Evolutionary conservation across 345 rosid species (phyloP), one percentile per base, ranked within the genome.

Genomic region (Raphanus raphanistrum): DNA sequence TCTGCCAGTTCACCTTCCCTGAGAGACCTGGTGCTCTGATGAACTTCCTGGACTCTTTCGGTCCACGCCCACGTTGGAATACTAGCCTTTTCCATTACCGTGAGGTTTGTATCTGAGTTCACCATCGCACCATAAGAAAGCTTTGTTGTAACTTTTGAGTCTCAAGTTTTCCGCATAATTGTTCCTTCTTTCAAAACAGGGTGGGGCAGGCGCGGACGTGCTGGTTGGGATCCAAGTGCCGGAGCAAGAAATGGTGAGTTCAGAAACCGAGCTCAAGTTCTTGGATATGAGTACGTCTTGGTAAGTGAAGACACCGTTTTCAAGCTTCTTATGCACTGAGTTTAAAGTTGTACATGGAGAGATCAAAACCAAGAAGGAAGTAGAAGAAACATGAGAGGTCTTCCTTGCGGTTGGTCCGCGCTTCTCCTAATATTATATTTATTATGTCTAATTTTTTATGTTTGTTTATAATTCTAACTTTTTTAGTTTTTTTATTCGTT

Each of bases 1-100:
- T 95, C 60, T 95, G 94, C 71, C 90, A 73, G 8, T 92, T 92
- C 79, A 77, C 86, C 27, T 95, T 95, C 81, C 98, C 99, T 0
- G 98, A 95, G 85, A 90, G 97, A 79, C 98, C 97, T 27, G 97
- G 98, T 68, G 86, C 99, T 68, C 82, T 95, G 71, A 85, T 92
- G 94, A 92, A 91, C 89, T 95, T 92, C 84, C 86, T 95, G 84
- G 88, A 92, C 67, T 60, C 92, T 12, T 90, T 92, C 79, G 91
- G 98, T 87, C 21, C 21, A 21, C 21, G 21, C 1, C 97, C 99
- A 2, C 85, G 88, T 13, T 92, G 99, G 98, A 88, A 95, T 85
- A 92, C 92, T 50, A 92, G 88, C 68, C 86, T 92, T 85, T 92
- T 95, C 96, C 35, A 4, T 82, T 95, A 92, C 86, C 92, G 97